A percentile compares a stretch with the other conserved stretches of the same genome.
phyloP scores from a whole-genome alignment of 2,329 filamentous ascomycete species.

The Trichoderma sp. region DNA sequence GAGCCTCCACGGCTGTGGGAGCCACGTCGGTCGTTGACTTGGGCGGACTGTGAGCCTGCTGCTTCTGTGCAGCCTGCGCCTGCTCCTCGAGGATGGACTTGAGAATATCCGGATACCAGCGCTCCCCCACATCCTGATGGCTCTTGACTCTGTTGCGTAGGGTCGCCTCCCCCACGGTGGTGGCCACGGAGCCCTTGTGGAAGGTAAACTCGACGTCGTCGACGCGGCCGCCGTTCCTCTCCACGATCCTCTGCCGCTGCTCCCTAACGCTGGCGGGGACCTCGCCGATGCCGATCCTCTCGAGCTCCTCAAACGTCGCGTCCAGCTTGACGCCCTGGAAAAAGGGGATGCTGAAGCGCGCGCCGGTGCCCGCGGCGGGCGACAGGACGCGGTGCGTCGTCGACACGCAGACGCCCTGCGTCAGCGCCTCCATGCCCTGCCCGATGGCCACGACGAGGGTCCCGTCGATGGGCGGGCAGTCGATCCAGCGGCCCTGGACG shows the following conservation, averaged over 20 bases:
- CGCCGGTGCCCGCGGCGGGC: conserved; percentile 67
- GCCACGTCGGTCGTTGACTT: conserved; percentile 29
- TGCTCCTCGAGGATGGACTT: conserved; percentile 61
- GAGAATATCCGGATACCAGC: conserved; percentile 72
- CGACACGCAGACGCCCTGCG: conserved; percentile 76
- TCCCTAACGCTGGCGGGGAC: conserved; percentile 65
- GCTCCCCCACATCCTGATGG: conserved; percentile 82
- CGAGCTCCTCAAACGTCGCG: conserved; percentile 77
- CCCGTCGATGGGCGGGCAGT: conserved; percentile 72
- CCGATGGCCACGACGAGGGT: conserved; percentile 87
- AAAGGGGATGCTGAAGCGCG: conserved; percentile 80
- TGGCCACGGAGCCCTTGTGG: conserved; percentile 65
- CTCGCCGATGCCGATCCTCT: conserved; percentile 56
- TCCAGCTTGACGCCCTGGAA: conserved; percentile 85
- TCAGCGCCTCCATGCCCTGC: conserved; percentile 83
- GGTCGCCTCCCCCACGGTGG: conserved; percentile 78
- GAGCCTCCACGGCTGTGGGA: conserved; percentile 39
- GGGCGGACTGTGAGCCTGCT: conserved; percentile 30
- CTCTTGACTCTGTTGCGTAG: conserved; percentile 83
- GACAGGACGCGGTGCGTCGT: conserved; percentile 85
- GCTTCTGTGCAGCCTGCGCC: conserved; percentile 43
- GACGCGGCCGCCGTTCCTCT: conserved; percentile 57
- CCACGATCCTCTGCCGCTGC: conserved; percentile 62
- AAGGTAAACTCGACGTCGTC: conserved; percentile 90
- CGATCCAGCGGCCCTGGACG: conserved; percentile 75